Evolutionary conservation across 1,284 basidiomycete species (phyloP), one percentile per base, ranked within the genome.

Genomic region (Caloboletus inedulis): DNA sequence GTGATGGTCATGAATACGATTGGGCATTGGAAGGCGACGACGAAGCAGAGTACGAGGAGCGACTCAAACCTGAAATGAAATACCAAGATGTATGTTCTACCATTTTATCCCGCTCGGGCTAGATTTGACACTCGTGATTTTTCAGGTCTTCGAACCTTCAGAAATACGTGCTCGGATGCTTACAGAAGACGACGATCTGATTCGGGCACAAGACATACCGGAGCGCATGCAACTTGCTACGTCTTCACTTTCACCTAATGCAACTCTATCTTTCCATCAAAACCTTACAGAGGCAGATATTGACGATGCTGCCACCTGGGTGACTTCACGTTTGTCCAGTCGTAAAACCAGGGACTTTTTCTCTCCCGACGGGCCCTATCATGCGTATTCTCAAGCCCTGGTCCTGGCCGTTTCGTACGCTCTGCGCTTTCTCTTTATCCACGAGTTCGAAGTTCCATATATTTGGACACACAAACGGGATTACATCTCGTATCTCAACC

Each of bases 141-240:
- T 54, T 31, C 62, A 97, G 91, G 94, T 99, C 56, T 99, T 99
- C 62, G 97, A 99, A 69, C 97, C 97, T 0, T 92, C 94, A 7
- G 94, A 98, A 77, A 98, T 99, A 66, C 86, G 86, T 58, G 90
- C 88, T 55, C 84, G 92, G 47, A 81, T 95, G 75, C 75, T 99
- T 41, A 98, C 94, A 4, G 93, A 96, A 59, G 94, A 94, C 57
- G 97, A 99, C 69, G 92, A 97, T 64, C 78, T 94, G 49, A 94
- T 98, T 61, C 89, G 94, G 50, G 84, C 81, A 19, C 84, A 85
- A 66, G 97, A 99, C 72, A 85, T 93, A 40, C 97, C 97, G 1
- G 97, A 99, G 70, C 89, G 97, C 44, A 94, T 98, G 84, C 97
- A 99, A 70, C 82, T 99, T 27, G 83, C 87, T 16, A 91, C 88